Evolutionary conservation across 345 rosid species (phyloP), one percentile per base, ranked within the genome.

Genomic region (Cardamine chenopodiifolia): DNA sequence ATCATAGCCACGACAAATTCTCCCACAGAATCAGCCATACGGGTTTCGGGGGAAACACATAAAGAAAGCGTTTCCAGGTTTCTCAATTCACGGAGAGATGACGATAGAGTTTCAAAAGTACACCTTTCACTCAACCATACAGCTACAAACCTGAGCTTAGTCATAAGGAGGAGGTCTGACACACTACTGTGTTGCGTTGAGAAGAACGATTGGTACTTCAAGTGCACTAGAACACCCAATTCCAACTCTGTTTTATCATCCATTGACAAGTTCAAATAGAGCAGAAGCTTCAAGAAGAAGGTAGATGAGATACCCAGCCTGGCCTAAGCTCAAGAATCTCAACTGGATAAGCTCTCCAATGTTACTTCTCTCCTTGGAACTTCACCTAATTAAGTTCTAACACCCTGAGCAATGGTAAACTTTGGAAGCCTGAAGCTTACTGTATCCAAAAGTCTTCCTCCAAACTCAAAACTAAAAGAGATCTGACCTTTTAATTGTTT

Each of bases 321-420:
- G 0, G 0, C 0, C 0, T 47, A 47, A 17, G 0, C 11, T 47
- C 50, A 45, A 45, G 61, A 20, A 72, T 65, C 71, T 73, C 58
- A 73, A 64, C 42, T 78, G 82, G 28, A 79, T 73, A 59, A 85
- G 75, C 9, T 70, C 53, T 5, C 85, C 80, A 15, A 83, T 49
- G 3, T 17, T 78, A 31, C 13, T 44, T 75, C 12, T 78, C 81
- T 53, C 12, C 48, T 8, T 2, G 0, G 4, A 25, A 3, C 13
- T 45, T 35, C 8, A 62, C 54, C 8, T 48, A 0, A 13, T 0
- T 0, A 5, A 68, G 62, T 23, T 54, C 32, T 39, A 68, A 55
- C 8, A 42, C 44, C 56, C 57, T 29, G 0, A 34, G 37, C 11
- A 34, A 2, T 34, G 37, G 37, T 34, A 8, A 34, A 34, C 37